Evolutionary conservation across 768 basidiomycete genomes (phyloP), one percentile per base, ranked within the genome.

Genomic region (Russula compacta): DNA sequence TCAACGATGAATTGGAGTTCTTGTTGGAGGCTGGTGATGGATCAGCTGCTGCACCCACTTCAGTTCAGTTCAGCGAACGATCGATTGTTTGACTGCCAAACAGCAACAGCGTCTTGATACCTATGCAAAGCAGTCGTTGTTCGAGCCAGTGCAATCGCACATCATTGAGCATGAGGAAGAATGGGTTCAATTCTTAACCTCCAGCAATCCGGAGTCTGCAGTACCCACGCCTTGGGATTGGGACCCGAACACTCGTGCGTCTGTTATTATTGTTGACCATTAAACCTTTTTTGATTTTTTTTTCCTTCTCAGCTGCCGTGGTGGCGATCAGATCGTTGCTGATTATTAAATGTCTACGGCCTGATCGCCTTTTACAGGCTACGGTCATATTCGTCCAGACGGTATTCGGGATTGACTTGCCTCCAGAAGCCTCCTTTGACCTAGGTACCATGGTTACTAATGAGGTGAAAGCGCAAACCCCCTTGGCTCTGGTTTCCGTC

Each of bases 401-500:
- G 11, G 86, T 90, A 12, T 97, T 99, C 76, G 80, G 84, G 58
- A 79, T 82, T 9, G 92, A 95, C 66, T 77, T 98, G n/a, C 80
- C 89, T 15, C 73, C 76, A 11, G 82, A 87, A 70, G 80, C 92
- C 1, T 81, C 78, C 49, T 91, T 85, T 70, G 88, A 94, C 56
- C 82, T 99, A 29, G 79, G 81, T 21, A 71, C 73, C 9, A 87
- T 98, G 77, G 92, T 98, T 32, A 67, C 78, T 7, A 80, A 88
- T 67, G 93, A 98, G 70, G 82, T 94, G 36, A 79, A 82, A 4
- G 81, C 93, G 2, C 79, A 82, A 3, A 92, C 92, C 0, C 95
- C 97, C 1, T 76, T 98, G 29, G 90, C 93, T 4, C 77, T 99
- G 52, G 83, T 94, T 35, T 98, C 95, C 6, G 93, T 99, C 4